phyloP scores from a whole-genome alignment of 177 flowering plant genomes.

The Vitis hybrid region DNA sequence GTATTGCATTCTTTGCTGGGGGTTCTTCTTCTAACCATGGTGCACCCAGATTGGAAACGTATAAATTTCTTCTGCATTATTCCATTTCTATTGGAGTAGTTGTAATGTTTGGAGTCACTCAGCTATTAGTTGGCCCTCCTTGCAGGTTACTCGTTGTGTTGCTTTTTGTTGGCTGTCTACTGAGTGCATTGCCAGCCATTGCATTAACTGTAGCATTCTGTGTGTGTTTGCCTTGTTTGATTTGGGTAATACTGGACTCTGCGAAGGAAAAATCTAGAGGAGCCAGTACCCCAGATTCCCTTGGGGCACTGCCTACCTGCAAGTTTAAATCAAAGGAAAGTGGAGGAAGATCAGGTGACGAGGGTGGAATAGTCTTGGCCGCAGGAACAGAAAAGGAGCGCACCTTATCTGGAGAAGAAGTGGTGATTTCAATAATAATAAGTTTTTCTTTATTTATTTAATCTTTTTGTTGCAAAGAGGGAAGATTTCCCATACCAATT shows the following conservation, averaged over 20 bases:
- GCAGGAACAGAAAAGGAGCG: no score
- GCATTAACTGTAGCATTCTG: conserved; percentile 3
- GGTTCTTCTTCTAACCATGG: conserved; percentile 1
- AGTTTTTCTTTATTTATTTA: no score
- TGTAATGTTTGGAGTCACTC: background rate
- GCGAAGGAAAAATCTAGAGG: conserved; percentile 3
- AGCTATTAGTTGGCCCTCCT: background rate
- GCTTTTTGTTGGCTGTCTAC: background rate
- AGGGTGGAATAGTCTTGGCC: no score
- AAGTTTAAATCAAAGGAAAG: no score
- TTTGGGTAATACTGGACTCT: background rate
- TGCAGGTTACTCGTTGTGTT: conserved; percentile 10
- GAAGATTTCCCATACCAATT: background rate
- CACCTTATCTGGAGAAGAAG: no score
- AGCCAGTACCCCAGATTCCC: conserved; percentile 4
- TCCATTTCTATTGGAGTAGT: background rate
- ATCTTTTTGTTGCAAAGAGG: no score
- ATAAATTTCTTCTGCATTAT: background rate
- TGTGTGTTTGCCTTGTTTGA: conserved; percentile 7
- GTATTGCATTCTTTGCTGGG: conserved; percentile 2
- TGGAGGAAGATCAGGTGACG: no score
- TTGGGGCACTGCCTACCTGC: background rate
- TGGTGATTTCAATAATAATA: background rate
- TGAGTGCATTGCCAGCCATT: conserved; percentile 5
- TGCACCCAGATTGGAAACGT: conserved; percentile 7